Base-by-base conservation (phyloP, 2,329 filamentous ascomycete species). In the Lachnellula occidentalis region DNA sequence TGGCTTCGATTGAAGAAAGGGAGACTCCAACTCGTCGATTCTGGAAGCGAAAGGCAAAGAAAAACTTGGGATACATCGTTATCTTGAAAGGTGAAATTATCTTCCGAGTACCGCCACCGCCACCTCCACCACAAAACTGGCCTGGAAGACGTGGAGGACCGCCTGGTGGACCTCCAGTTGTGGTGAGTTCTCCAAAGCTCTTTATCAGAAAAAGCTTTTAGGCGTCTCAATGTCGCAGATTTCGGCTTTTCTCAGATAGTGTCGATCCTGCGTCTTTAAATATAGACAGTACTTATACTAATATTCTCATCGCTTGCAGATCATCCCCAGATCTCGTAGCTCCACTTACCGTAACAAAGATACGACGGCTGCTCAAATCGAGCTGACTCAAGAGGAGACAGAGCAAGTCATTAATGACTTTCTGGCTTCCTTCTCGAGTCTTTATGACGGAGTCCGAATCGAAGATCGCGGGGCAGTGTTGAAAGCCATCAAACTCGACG, bases 391-490 rank as follows among this genome's bases (percentile, higher is more conserved):
- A 42, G 39, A 56, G n/a, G 58, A 59, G 36, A 55, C 55, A 2
- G 58, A 61, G 56, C 50, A 51, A 41, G 54, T 58, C 5, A 50
- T 61, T 14, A 60, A 61, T 45, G 55, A 58, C 24, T 60, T 60
- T 34, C 46, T 61, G 14, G 59, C 59, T 9, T 52, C 57, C 2
- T 56, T 59, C 41, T 58, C 57, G 1, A 57, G 53, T 5, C 34
- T 61, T n/a, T 59, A 59, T 41, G 57, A 61, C 39, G 50, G 48
- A 19, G 21, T 61, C n/a, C 39, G 51, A 1, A 49, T 56, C 6
- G 57, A 58, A 22, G 39, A 59, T 31, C 24, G 55, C 1, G 57
- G 55, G 17, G 55, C 55, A 22, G 55, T 49, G 3, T 45, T 59
- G 46, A 53, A 51, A 11, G 48, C 50, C 9, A 55, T 59, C 31